phyloP scores from a whole-genome alignment of 2,329 filamentous ascomycete genomes.

The Clonostachys byssicola region DNA sequence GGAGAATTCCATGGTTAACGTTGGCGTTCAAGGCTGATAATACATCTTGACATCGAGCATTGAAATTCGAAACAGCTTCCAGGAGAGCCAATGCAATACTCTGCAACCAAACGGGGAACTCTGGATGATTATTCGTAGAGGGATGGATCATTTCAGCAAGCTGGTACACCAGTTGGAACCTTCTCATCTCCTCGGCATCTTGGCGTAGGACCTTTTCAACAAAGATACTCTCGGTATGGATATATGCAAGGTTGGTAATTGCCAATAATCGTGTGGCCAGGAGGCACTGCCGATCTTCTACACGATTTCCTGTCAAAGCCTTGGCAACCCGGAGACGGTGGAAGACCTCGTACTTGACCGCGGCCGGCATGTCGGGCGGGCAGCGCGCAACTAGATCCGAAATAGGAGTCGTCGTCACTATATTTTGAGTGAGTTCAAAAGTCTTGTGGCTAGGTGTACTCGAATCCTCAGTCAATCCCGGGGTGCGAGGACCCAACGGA shows the following conservation, averaged over 20 bases:
- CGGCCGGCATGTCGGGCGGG: slow-evolving; percentile 63
- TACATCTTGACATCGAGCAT: slow-evolving; percentile 74
- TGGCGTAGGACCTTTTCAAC: slow-evolving; percentile 80
- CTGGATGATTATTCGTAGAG: slow-evolving; percentile 61
- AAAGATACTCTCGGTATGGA: slow-evolving; percentile 79
- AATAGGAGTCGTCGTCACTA: slow-evolving; percentile 46
- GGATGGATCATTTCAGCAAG: slow-evolving; percentile 89
- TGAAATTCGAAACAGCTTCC: slow-evolving; percentile 80
- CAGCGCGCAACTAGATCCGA: slow-evolving; percentile 52
- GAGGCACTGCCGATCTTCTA: slow-evolving; percentile 61
- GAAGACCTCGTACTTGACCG: slow-evolving; percentile 78
- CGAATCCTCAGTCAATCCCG: slow-evolving; percentile 26
- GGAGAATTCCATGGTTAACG: slow-evolving; percentile 91
- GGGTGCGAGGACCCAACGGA: slow-evolving; percentile 40
- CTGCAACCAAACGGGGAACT: slow-evolving; percentile 73
- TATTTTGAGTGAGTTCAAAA: slow-evolving; percentile 60
- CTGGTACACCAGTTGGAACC: slow-evolving; percentile 87
- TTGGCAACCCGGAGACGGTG: slow-evolving; percentile 81
- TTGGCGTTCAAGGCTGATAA: slow-evolving; percentile 89
- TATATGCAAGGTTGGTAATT: slow-evolving; percentile 86
- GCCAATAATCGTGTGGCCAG: slow-evolving; percentile 80
- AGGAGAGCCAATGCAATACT: slow-evolving; percentile 77
- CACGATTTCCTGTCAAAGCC: slow-evolving; percentile 49
- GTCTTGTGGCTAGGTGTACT: slow-evolving; percentile 43
- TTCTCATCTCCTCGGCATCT: slow-evolving; percentile 84